Evolutionary conservation across 768 basidiomycete genomes (phyloP).

Genomic region (Russula griseocarnosa): DNA sequence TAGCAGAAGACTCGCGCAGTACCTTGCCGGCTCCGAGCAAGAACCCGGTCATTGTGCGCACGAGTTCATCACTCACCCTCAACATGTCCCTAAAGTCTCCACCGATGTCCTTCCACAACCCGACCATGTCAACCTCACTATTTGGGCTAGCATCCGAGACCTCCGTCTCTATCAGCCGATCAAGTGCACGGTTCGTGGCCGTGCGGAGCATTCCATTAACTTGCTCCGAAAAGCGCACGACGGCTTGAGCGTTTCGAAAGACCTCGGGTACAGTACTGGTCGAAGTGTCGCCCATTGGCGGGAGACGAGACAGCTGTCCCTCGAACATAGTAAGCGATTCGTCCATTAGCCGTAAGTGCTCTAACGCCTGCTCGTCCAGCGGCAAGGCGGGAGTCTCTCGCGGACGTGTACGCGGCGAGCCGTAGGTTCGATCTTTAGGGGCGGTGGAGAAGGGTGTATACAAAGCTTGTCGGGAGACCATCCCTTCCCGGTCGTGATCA

Average conservation of each 20-base stretch:
- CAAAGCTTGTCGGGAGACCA: conserved; percentile 11
- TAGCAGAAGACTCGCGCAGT: conserved; percentile 50
- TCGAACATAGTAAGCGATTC: conserved; percentile 72
- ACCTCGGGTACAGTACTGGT: conserved; percentile 50
- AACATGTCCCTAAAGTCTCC: conserved; percentile 69
- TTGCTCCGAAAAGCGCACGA: conserved; percentile 63
- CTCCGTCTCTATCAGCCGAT: conserved; percentile 73
- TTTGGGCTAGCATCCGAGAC: conserved; percentile 47
- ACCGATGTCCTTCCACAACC: conserved; percentile 66
- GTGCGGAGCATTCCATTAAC: conserved; percentile 58
- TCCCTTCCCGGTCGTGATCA: conserved; percentile 30
- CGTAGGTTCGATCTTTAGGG: conserved; percentile 27
- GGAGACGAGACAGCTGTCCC: conserved; percentile 54
- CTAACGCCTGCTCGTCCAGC: conserved; percentile 34
- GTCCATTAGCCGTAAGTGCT: conserved; percentile 67
- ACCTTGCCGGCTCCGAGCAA: conserved; percentile 71
- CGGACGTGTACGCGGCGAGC: conserved; percentile 25
- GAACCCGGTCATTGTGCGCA: conserved; percentile 70
- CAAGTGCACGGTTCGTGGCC: conserved; percentile 56
- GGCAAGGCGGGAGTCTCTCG: conserved; percentile 10
- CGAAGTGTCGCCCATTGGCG: conserved; percentile 40
- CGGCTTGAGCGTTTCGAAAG: conserved; percentile 54
- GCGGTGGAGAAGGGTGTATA: conserved; percentile 22
- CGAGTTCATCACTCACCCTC: conserved; percentile 72
- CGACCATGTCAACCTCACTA: conserved; percentile 40